Evolutionary conservation across 148 eudicot genomes (phyloP).

Genomic region (Amaranthus hypochondriacus): DNA sequence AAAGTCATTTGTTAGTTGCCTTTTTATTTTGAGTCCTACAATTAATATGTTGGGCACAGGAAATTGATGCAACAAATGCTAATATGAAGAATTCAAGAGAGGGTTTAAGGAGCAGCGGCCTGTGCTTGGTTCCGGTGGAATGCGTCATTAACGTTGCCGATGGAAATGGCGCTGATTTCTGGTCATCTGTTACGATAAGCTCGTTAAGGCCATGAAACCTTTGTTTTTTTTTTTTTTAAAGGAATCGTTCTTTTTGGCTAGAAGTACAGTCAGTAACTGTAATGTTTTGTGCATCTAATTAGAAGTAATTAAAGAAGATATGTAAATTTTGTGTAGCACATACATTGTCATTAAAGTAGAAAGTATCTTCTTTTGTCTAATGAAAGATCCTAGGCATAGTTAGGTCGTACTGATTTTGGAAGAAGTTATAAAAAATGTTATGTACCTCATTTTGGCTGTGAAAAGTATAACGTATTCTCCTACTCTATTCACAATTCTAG

Average conservation of each 20-base stretch:
- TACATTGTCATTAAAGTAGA: neutral
- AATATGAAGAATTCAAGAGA: conserved; percentile 13
- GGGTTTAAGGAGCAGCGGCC: conserved; percentile 26
- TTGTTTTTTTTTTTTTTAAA: neutral
- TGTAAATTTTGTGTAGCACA: conserved; percentile 22
- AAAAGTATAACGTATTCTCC: neutral
- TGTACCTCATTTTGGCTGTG: neutral
- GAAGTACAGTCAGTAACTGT: neutral
- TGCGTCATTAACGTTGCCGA: conserved; percentile 16
- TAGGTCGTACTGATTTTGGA: neutral
- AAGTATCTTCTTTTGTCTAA: neutral
- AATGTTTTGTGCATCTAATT: conserved; percentile 4
- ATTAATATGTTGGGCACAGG: conserved; percentile 13
- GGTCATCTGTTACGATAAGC: conserved; percentile 25
- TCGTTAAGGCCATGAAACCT: neutral
- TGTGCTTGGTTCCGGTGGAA: conserved; percentile 34
- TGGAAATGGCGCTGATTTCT: conserved; percentile 38
- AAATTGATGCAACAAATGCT: neutral
- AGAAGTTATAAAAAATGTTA: neutral
- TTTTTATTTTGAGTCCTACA: neutral
- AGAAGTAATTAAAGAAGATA: conserved; percentile 6
- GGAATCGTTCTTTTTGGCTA: neutral
- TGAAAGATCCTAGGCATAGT: neutral
- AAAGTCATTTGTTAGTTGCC: neutral
- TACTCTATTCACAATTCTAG: too few relatives aligned